These are phyloP conservation scores for Podaxis sp. DNA, from an alignment of 768 basidiomycete species.

Conservation along the genomic window DNA sequence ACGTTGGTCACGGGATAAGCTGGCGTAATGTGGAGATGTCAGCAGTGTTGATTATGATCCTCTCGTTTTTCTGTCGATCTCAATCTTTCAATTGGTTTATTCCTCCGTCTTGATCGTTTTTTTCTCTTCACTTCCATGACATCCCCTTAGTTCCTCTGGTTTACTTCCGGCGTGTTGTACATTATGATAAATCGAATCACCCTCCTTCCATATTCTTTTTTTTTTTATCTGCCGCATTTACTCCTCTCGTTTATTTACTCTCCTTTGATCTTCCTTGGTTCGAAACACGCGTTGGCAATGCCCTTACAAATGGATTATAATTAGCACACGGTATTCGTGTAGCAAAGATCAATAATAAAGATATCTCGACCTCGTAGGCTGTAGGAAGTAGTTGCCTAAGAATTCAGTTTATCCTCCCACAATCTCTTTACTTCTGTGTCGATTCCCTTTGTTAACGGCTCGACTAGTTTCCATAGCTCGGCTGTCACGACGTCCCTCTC, in stretches of 20 bases:
- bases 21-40: not conserved
- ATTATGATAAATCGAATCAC: not conserved
- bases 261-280: not conserved
- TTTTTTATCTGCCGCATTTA: not conserved
- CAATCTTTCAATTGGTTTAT: not conserved
- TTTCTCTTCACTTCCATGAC: not conserved
- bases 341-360: not conserved
- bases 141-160: not conserved
- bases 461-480: slow-evolving; percentile 55
- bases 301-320: slow-evolving; percentile 4
- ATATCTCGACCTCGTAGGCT: not conserved
- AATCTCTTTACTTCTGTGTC: slow-evolving; percentile 45
- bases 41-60: not conserved
- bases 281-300: not conserved
- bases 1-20: not conserved
- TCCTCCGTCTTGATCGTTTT: not conserved
- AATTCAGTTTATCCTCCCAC: slow-evolving; percentile 38
- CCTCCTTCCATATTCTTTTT: not conserved
- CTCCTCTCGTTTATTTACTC: not conserved
- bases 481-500: slow-evolving; percentile 48
- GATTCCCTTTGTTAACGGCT: slow-evolving; percentile 38
- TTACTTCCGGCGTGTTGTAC: not conserved
- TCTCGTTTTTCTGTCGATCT: not conserved
- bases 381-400: not conserved
- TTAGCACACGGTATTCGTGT: not conserved